Evolutionary conservation across 768 basidiomycete species (phyloP), one percentile per base, ranked within the genome.

Genomic region (Tulasnella sp.): DNA sequence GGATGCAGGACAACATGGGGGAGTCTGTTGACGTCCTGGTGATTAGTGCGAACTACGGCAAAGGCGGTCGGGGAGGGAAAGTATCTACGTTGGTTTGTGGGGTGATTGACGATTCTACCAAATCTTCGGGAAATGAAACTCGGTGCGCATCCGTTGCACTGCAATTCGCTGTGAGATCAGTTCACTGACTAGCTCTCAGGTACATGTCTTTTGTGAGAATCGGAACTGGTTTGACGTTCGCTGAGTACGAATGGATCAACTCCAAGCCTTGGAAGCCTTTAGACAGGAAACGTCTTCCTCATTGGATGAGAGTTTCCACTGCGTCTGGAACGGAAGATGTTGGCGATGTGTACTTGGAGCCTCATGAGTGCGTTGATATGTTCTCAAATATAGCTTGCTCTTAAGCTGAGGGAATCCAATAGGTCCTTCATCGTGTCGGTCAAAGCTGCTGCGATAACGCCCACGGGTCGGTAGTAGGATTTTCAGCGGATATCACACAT

Each of bases 381-480:
- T 70, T 69, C 39, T 6, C 1, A 26, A 23, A 35, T 44, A 18
- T 46, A 5, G 72, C 29, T 75, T 44, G 18, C 7, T 0, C 26
- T 13, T 40, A 23, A 57, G n/a, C 23, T 29, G 51, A n/a, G 40
- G 40, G 73, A 44, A 70, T 16, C 32, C 61, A 48, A 26, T 79
- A 98, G 96, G 81, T 98, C 97, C 0, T 99, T 99, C 83, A 92
- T 98, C 46, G 79, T 99, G 81, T 93, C 93, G 81, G 89, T 99
- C 77, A 99, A 99, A 84, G 97, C 94, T 0, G 93, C 96, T 0
- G 96, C 98, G 83, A 94, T 99, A 74, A 90, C 90, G 2, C 85
- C 87, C 13, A 88, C 93, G 67, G 92, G 95, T 92, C 55, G 83
- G 18, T 55, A 11, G 51, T 51, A 5, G n/a, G 51, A 29, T 0